Evolutionary conservation across 2,329 filamentous ascomycete genomes (phyloP).

Genomic region (Aquanectria penicillioides): DNA sequence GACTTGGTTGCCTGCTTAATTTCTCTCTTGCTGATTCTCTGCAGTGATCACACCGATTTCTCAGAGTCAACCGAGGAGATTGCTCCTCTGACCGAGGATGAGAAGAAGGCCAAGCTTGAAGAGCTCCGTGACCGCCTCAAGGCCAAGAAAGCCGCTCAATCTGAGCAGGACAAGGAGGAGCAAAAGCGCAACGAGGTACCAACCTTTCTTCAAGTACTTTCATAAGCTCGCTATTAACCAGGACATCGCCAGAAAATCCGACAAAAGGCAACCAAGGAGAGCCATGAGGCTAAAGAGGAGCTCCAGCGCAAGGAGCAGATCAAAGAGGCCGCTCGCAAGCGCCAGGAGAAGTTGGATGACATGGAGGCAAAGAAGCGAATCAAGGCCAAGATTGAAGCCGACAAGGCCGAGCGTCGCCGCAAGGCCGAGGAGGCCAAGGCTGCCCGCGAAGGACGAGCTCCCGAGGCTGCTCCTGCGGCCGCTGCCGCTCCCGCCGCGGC

Average conservation of each 20-base stretch:
- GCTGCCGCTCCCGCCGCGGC: slow-evolving; percentile 58
- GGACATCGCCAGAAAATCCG: slow-evolving; percentile 70
- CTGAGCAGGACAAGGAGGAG: slow-evolving; percentile 80
- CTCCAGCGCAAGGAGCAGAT: slow-evolving; percentile 88
- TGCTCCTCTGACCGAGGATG: slow-evolving; percentile 87
- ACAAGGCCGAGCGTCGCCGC: slow-evolving; percentile 87
- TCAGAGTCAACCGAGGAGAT: slow-evolving; percentile 93
- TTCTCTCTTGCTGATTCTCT: not conserved
- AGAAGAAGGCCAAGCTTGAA: slow-evolving; percentile 83
- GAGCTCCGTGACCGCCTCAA: slow-evolving; percentile 78
- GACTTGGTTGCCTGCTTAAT: not conserved
- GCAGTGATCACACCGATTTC: slow-evolving; percentile 86
- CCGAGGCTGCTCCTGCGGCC: slow-evolving; percentile 57
- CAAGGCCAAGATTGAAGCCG: slow-evolving; percentile 91
- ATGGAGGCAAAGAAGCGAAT: slow-evolving; percentile 87
- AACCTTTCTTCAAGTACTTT: not conserved
- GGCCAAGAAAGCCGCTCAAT: slow-evolving; percentile 75
- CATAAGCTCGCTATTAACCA: too few species aligned
- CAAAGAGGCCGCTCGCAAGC: slow-evolving; percentile 89
- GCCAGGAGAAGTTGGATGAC: slow-evolving; percentile 87
- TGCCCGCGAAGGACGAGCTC: slow-evolving; percentile 77
- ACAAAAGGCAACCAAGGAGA: slow-evolving; percentile 88
- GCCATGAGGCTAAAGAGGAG: slow-evolving; percentile 90
- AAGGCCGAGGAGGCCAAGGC: slow-evolving; percentile 90
- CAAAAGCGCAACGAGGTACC: slow-evolving; percentile 84